phyloP scores from a whole-genome alignment of 495 filamentous ascomycete genomes.

The Hyaloscypha bicolor region DNA sequence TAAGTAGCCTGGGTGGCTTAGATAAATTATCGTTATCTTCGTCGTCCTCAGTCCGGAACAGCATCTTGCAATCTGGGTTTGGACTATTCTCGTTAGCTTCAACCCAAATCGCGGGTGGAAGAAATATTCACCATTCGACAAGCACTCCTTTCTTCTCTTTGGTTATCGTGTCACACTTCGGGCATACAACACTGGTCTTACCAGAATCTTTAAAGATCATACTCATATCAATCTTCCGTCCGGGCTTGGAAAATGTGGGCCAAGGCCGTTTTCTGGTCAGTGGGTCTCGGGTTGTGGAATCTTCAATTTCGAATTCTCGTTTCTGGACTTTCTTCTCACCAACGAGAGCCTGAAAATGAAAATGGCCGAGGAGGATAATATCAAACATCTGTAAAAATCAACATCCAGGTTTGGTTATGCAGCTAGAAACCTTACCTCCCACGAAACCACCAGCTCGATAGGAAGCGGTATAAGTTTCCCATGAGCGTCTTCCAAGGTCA shows the following conservation, averaged over 20 bases:
- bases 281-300: not conserved
- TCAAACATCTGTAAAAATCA: conserved; percentile 7
- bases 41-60: conserved; percentile 7
- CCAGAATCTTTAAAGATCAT: conserved; percentile 7
- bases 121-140: conserved; percentile 12
- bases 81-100: not conserved
- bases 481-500: conserved; percentile 12
- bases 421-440: conserved; percentile 16
- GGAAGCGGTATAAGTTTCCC: conserved; percentile 10
- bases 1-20: no score
- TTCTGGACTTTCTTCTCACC: conserved; percentile 10
- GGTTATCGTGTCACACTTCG: conserved; percentile 10
- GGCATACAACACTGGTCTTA: conserved; percentile 5
- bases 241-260: conserved; percentile 1
- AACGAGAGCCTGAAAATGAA: not conserved
- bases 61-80: conserved; percentile 12
- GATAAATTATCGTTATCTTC: no score
- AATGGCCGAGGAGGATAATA: conserved; percentile 1
- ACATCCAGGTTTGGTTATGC: no score
- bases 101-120: no score
- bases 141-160: conserved; percentile 5
- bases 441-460: conserved; percentile 14
- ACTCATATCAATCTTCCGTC: conserved; percentile 16
- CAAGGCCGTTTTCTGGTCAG: conserved; percentile 2
- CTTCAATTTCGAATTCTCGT: conserved; percentile 12